Conservation (phyloP, 257 asterid species). For the Striga asiatica region DNA sequence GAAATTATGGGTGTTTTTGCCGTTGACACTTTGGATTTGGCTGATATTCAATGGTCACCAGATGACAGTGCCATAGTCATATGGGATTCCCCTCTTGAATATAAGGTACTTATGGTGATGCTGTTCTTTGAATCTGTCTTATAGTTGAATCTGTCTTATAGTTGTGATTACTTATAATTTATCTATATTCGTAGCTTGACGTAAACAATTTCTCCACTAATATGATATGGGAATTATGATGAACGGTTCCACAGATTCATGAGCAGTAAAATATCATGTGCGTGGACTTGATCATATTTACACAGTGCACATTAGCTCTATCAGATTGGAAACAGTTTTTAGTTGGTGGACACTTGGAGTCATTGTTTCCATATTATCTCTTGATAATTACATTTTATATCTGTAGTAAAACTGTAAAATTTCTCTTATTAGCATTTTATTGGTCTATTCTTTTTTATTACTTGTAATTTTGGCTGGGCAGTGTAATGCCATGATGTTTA, state of each 20-base stretch:
- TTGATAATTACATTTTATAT: background rate
- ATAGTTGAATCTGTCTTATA: background rate
- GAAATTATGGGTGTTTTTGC: slow-evolving; percentile 93
- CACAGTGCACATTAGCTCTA: no score
- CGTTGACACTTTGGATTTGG: slow-evolving; percentile 88
- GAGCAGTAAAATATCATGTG: no score
- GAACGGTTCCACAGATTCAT: no score
- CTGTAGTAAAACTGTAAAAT: background rate
- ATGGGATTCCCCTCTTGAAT: slow-evolving; percentile 95
- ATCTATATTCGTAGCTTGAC: background rate
- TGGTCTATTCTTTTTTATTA: background rate
- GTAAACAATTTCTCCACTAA: background rate
- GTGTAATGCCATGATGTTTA: background rate
- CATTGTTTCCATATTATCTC: no score
- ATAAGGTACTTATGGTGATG: slow-evolving; percentile 48
- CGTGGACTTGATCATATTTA: no score
- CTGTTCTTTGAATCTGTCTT: background rate
- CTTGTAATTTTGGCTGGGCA: background rate
- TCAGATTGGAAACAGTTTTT: no score
- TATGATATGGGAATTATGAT: no score
- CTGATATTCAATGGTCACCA: slow-evolving; percentile 96
- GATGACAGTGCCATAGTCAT: slow-evolving; percentile 95
- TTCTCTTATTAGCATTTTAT: background rate
- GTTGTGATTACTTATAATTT: background rate
- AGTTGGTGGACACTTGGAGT: no score